Base-by-base conservation (phyloP, 257 asterid species). In the Knoxia roxburghii region DNA sequence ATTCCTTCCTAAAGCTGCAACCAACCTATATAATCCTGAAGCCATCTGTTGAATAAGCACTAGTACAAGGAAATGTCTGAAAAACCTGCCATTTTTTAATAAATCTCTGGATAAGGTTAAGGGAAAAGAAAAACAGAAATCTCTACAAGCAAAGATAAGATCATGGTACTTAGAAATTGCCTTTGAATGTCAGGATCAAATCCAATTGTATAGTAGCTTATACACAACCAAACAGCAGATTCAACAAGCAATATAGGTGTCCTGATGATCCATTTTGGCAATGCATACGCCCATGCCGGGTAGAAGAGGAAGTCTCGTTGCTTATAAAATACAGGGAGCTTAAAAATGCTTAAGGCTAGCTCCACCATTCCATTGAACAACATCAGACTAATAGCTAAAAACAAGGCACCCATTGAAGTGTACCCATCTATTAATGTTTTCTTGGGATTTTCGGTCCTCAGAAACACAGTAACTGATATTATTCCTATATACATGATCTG, bases 311-410 rank as follows among this genome's bases (percentile, higher is more conserved):
- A 69, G 75, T 91, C 96, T 68, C 96, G 76, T 57, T 91, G 98
- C 84, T 89, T 91, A 82, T 91, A 91, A 67, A 91, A 80, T 54
- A 86, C 85, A 5, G 98, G 95, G 71, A 91, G 95, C 83, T 87
- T 91, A 24, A 84, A 70, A 68, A 89, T 84, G 78, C 83, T 78
- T 84, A 89, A 80, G 1, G 96, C 86, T 32, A 89, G 90, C 83
- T 91, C 98, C 79, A 84, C 76, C 51, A 84, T 82, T 59, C 98
- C 98, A 68, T 87, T 87, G 72, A 89, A 91, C 76, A 89, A 90
- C 70, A 89, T 75, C 83, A 83, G 83, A 63, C 89, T 87, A 64
- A 85, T 76, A 13, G 86, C 78, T 67, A 81, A 91, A 81, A 84
- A 89, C n/a, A 91, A 84, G 35, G 95, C 98, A 10, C 98, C 98